Base-by-base conservation (phyloP, 2,329 filamentous ascomycete species). In the Arachnopeziza araneosa region DNA sequence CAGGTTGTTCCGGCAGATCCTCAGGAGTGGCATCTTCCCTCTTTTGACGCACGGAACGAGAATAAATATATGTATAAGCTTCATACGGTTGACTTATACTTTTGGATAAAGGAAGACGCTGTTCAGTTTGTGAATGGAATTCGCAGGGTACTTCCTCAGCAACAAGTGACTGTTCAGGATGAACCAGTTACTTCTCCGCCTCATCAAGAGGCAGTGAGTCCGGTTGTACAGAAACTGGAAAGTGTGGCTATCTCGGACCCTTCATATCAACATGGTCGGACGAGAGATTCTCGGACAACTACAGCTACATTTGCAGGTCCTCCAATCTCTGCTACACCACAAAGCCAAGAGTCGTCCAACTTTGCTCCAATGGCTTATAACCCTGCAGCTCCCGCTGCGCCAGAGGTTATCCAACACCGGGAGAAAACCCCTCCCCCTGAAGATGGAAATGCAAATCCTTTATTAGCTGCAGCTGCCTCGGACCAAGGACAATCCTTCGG, bases 371-470 rank as follows among this genome's bases (percentile, higher is more conserved):
- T 90, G 76, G 83, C 88, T 1, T 93, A 93, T 71, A 93, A 93
- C 70, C 90, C 90, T 2, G 89, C 90, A 0, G 89, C 89, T 1
- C 90, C 90, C 4, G 81, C 88, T 0, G 88, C 88, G 0, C 88
- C 89, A 0, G 89, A 93, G 72, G 79, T 83, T 23, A 85, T 92
- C 56, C 78, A 81, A 22, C 84, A 90, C 71, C 82, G 90, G 54
- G 90, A 93, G 73, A 92, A 92, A 79, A 93, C 90, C 0, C 90
- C 89, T 1, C 83, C 90, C 3, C 88, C 87, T 2, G 83, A 86
- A 36, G 89, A 92, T 67, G 84, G 79, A 49, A 82, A 79, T 14
- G 75, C 79, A 2, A 82, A 85, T 66, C 84, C 84, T 2, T 74
- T 87, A 23, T 79, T 80, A 4, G 81, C 82, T 55, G 83, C 82